These are phyloP conservation scores for Musa troglodytarum DNA, from an alignment of 176 grass and related monocot genomes.

Conservation along the genomic window DNA sequence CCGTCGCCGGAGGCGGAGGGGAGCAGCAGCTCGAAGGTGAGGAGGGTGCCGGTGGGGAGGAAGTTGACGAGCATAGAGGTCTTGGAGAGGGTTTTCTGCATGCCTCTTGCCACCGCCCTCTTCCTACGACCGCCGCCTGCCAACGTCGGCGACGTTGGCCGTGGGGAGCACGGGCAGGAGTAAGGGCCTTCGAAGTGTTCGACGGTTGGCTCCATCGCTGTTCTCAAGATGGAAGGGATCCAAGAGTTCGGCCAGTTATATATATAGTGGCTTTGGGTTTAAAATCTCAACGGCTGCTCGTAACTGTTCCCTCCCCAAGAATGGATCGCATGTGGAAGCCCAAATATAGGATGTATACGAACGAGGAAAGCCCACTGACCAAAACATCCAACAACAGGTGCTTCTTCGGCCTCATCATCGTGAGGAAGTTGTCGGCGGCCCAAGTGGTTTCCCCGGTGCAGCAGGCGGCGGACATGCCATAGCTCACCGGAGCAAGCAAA, in stretches of 20 bases:
- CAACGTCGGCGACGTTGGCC: neutral
- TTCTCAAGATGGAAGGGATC: neutral
- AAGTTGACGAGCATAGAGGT: slow-evolving; percentile 64
- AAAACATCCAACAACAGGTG: neutral
- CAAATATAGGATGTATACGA: no score
- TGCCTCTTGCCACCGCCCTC: slow-evolving; percentile 33
- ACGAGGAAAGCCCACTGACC: neutral
- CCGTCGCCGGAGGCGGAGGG: slow-evolving; percentile 36
- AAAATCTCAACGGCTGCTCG: neutral
- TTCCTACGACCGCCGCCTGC: slow-evolving; percentile 13
- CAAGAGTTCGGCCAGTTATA: neutral
- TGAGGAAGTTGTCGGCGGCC: no score
- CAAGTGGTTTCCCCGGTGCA: no score
- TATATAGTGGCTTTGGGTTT: neutral
- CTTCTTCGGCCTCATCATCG: no score
- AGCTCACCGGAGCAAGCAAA: no score
- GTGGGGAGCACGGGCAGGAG: neutral
- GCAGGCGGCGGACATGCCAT: no score
- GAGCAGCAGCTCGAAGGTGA: slow-evolving; percentile 53
- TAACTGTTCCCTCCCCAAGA: neutral
- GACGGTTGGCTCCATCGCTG: neutral
- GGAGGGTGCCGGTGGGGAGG: slow-evolving; percentile 58
- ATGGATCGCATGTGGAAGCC: neutral
- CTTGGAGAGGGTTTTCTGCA: slow-evolving; percentile 53
- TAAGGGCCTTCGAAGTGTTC: neutral